Conservation (phyloP, 345 rosid genomes). For the Boechera stricta region DNA sequence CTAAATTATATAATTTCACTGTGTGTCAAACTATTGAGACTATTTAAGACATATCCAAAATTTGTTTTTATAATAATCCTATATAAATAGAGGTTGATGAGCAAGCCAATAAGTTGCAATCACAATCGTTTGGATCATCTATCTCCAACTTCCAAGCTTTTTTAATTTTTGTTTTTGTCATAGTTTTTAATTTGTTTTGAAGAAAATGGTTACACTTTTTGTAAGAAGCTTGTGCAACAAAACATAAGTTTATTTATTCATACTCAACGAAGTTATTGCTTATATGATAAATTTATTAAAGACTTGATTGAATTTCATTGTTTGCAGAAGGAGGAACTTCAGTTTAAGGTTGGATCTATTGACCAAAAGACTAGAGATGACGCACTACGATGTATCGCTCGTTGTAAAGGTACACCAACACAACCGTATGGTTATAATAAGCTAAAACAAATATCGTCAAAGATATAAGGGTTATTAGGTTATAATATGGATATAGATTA, state of each 20-base stretch:
- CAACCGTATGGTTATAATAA: neutral
- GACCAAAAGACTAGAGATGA: neutral
- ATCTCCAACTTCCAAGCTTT: constrained; percentile 1
- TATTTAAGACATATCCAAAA: neutral
- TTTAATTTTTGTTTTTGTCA: neutral
- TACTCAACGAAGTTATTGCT: neutral
- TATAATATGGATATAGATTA: neutral
- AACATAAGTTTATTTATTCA: neutral
- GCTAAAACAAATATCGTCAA: neutral
- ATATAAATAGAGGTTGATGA: constrained; percentile 12
- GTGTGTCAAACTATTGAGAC: neutral
- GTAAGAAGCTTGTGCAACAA: constrained; percentile 17
- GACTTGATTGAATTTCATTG: neutral
- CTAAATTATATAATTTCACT: neutral
- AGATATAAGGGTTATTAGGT: neutral
- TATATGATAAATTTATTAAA: neutral
- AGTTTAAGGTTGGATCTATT: neutral
- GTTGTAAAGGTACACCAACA: constrained; percentile 3
- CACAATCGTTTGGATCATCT: constrained; percentile 4
- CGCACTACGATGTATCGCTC: neutral
- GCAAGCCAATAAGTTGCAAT: neutral
- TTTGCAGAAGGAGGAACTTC: constrained; percentile 16
- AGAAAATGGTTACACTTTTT: constrained; percentile 15
- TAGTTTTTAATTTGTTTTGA: neutral
- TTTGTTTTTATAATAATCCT: neutral